Percentiles rank a stretch among this genome's conserved stretches.
Evolutionary conservation across 163 green algal genomes (phyloP).

Genomic region (Coccomyxa subellipsoidea): DNA sequence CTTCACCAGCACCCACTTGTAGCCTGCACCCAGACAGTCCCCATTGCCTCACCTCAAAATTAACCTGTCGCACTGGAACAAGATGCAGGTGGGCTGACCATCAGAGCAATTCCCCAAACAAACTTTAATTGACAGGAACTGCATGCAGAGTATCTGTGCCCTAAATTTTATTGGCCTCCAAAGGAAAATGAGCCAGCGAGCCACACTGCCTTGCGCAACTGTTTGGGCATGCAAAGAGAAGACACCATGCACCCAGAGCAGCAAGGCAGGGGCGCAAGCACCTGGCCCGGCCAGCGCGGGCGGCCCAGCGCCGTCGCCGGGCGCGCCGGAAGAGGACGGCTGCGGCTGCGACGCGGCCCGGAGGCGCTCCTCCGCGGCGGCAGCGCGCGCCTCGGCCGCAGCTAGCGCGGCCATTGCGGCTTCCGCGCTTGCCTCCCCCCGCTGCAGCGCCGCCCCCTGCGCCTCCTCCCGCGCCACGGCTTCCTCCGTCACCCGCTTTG

Average conservation of each 20-base stretch:
- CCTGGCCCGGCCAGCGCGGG: constrained; percentile 37
- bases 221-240: too few relatives aligned
- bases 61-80: too few relatives aligned
- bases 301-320: constrained; percentile 22
- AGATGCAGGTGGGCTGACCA: too few relatives aligned
- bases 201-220: neutral
- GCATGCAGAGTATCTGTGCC: neutral
- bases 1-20: constrained; percentile 66
- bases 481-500: neutral
- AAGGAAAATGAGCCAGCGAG: neutral
- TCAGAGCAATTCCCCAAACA: too few relatives aligned
- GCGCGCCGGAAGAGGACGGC: neutral
- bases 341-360: constrained; percentile 1
- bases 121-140: too few relatives aligned
- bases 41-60: neutral
- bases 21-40: constrained; percentile 48
- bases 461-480: neutral
- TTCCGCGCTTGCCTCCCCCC: neutral
- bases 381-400: neutral
- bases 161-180: neutral
- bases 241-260: neutral
- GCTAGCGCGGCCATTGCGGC: neutral
- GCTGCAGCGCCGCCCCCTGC: constrained; percentile 4
- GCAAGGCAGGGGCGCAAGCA: neutral
- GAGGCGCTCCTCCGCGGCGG: neutral